Evolutionary conservation across 805 yeast species (phyloP).

Genomic region (Candida coleopterorum): DNA sequence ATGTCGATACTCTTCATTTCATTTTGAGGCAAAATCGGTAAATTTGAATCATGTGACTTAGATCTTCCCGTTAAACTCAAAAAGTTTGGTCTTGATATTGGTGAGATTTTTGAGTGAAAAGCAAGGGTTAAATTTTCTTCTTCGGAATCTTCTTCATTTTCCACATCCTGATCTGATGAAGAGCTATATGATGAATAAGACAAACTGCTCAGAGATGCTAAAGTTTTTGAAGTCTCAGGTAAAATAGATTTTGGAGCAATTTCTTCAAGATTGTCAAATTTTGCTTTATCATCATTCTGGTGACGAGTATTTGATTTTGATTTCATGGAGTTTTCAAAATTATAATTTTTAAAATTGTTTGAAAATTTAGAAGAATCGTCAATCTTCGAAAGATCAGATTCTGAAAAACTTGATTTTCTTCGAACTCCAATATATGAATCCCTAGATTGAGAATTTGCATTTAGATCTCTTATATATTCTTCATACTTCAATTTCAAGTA

Average conservation of each 20-base stretch:
- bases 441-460: not conserved
- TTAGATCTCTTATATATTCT: constrained; percentile 20
- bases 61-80: constrained; percentile 30
- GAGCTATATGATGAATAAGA: constrained; percentile 13
- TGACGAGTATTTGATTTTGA: constrained; percentile 13
- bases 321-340: constrained; percentile 22
- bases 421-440: not conserved
- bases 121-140: constrained; percentile 42
- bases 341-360: constrained; percentile 33
- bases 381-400: constrained; percentile 7
- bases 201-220: constrained; percentile 11
- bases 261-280: constrained; percentile 8
- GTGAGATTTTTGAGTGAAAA: constrained; percentile 37
- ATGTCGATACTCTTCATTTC: constrained; percentile 12
- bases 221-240: constrained; percentile 1
- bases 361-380: constrained; percentile 15
- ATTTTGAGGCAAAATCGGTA: constrained; percentile 21
- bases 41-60: constrained; percentile 39
- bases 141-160: constrained; percentile 18
- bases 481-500: constrained; percentile 38
- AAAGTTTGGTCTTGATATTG: constrained; percentile 29
- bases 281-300: not conserved
- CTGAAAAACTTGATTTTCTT: constrained; percentile 10
- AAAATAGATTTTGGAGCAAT: constrained; percentile 13
- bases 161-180: constrained; percentile 10